Conservation (phyloP, 2,329 filamentous ascomycete genomes). For the Phaeosphaeriaceae sp. region DNA sequence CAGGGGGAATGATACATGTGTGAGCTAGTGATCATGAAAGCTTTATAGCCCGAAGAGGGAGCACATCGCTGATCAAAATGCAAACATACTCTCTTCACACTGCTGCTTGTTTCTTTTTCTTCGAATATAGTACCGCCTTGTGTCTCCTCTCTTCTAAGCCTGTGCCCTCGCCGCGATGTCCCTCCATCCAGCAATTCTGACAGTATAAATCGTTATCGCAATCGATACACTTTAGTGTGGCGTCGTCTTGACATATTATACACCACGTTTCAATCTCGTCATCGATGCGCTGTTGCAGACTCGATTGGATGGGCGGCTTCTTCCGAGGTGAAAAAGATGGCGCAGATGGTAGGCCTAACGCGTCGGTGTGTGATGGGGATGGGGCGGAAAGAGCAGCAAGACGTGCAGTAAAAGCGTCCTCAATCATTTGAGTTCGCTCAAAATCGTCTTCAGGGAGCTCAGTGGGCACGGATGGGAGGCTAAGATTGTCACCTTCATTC, state of each 20-base stretch:
- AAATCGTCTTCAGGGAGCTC: conserved; percentile 35
- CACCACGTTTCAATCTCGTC: conserved; percentile 81
- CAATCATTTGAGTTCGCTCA: conserved; percentile 41
- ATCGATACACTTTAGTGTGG: conserved; percentile 72
- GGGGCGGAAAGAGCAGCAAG: conserved; percentile 54
- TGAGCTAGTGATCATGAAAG: too few species aligned
- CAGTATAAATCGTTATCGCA: conserved; percentile 79
- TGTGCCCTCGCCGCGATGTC: conserved; percentile 73
- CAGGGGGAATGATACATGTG: too few species aligned
- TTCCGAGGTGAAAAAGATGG: conserved; percentile 52
- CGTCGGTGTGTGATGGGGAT: conserved; percentile 34
- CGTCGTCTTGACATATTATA: conserved; percentile 81
- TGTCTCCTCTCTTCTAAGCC: conserved; percentile 75
- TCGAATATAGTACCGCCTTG: conserved; percentile 65
- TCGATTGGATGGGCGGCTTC: conserved; percentile 45
- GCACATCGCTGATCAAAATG: too few species aligned
- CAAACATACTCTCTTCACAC: conserved; percentile 3
- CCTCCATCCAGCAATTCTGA: conserved; percentile 78
- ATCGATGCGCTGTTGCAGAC: conserved; percentile 60
- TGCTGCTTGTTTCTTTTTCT: conserved; percentile 25
- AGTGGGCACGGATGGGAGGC: conserved; percentile 55
- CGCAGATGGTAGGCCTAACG: conserved; percentile 53
- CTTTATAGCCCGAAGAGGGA: too few species aligned
- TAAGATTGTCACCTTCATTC: conserved; percentile 22
- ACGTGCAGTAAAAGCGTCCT: conserved; percentile 54